phyloP scores from a whole-genome alignment of 805 yeast genomes.

The Metschnikowia henanensis region DNA sequence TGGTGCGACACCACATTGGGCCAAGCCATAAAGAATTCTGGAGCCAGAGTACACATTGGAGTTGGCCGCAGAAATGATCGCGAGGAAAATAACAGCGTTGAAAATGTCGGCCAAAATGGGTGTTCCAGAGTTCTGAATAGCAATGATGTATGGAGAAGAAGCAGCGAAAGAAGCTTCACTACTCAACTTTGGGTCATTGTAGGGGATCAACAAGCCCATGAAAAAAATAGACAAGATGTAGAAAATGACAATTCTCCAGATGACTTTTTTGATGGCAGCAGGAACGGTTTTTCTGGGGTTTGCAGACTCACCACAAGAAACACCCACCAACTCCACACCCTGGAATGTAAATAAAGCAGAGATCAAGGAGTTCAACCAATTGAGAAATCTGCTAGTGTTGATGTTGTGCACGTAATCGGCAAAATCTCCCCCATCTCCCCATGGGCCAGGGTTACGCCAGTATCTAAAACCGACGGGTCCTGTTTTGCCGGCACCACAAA shows the following conservation, averaged over 20 bases:
- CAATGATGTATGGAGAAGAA: slow-evolving; percentile 72
- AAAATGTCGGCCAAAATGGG: slow-evolving; percentile 62
- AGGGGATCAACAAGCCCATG: slow-evolving; percentile 71
- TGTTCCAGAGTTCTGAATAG: slow-evolving; percentile 69
- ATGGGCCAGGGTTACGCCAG: slow-evolving; percentile 79
- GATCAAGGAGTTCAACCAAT: slow-evolving; percentile 68
- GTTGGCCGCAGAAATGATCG: slow-evolving; percentile 79
- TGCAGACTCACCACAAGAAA: slow-evolving; percentile 71
- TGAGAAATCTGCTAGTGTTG: slow-evolving; percentile 60
- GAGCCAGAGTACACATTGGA: slow-evolving; percentile 74
- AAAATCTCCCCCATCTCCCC: slow-evolving; percentile 60
- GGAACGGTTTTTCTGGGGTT: slow-evolving; percentile 74
- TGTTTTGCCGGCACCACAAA: slow-evolving; percentile 67
- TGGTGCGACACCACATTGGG: slow-evolving; percentile 60
- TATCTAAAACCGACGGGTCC: slow-evolving; percentile 80
- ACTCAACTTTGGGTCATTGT: slow-evolving; percentile 53
- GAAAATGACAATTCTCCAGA: slow-evolving; percentile 63
- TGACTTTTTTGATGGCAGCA: slow-evolving; percentile 67
- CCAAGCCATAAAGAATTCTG: slow-evolving; percentile 63
- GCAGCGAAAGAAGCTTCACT: slow-evolving; percentile 33
- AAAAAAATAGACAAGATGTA: slow-evolving; percentile 66
- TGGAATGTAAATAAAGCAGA: slow-evolving; percentile 81
- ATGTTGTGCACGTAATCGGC: slow-evolving; percentile 34
- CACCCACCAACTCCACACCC: slow-evolving; percentile 76
- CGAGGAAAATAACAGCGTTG: slow-evolving; percentile 65